Evolutionary conservation across 306 rosid genomes (phyloP), one percentile per base, ranked within the genome.

Genomic region (Cicer chorassanicum): DNA sequence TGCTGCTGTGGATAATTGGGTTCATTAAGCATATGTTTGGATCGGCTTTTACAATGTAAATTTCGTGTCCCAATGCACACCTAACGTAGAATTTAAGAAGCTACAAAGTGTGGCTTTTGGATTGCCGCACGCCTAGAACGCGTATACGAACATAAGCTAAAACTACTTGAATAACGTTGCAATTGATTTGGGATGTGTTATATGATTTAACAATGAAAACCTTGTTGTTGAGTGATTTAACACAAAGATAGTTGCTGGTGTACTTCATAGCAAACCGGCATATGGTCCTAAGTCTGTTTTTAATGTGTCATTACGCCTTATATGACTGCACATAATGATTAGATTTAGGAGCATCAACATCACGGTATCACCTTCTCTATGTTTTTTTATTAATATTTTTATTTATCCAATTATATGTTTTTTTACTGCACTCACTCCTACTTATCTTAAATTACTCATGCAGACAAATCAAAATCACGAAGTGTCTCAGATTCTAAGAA

Each of bases 391-490:
- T 13, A 49, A 50, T 77, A 24, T 64, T 36, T 36, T 45, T 53
- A 39, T 72, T 72, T 68, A 55, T 71, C 46, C 14, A 19, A 7
- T 29, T 29, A 29, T 36, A 34, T 51, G 29, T 29, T 18, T 51
- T 51, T 14, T 15, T 66, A 1, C 13, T 46, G 40, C 43, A 66
- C 42, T 38, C 4, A 2, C 63, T 68, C 54, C 53, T 66, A 12
- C 68, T 76, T 63, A 66, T 51, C 74, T 51, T 78, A 9, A 13
- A 18, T 62, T n/a, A 12, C 67, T 78, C 60, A 19, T 64, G 57
- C 63, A 95, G 99, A 95, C 34, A 95, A 92, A 86, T 85, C 89
- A n/a, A 95, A 89, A 75, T 85, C 91, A 4, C 80, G 82, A 42
- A 73, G 79, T 82, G 88, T 85, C 65, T 67, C 89, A 10, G 98